These are phyloP conservation scores for Maudiozyma bulderi DNA, from an alignment of 805 yeast species.

Conservation along the genomic window DNA sequence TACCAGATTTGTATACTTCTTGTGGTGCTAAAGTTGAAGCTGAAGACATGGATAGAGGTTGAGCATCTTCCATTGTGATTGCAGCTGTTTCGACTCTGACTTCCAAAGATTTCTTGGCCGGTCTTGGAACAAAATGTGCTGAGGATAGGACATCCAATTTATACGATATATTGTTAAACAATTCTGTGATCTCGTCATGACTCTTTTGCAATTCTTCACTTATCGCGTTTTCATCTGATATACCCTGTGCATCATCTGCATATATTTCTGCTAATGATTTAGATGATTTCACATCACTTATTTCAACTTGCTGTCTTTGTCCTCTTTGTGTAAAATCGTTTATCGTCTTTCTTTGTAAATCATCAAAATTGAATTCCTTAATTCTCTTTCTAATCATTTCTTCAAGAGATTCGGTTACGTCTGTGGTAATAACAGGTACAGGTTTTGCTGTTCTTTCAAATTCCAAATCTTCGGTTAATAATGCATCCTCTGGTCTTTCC, in stretches of 20 bases:
- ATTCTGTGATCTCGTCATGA: conserved; percentile 65
- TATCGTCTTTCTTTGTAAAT: conserved; percentile 63
- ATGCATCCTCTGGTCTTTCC: conserved; percentile 76
- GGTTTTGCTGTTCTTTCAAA: conserved; percentile 93
- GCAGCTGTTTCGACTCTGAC: conserved; percentile 78
- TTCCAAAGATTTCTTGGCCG: conserved; percentile 67
- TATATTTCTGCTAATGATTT: conserved; percentile 87
- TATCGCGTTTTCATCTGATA: conserved; percentile 37
- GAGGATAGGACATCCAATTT: conserved; percentile 83
- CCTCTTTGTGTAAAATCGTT: conserved; percentile 54
- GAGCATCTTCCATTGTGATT: conserved; percentile 91
- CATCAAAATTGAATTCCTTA: conserved; percentile 68
- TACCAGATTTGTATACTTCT: conserved; percentile 60
- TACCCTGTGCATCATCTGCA: conserved; percentile 71
- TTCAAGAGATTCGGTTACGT: conserved; percentile 76
- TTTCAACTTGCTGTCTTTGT: conserved; percentile 43
- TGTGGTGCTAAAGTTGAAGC: conserved; percentile 86
- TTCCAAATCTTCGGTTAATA: conserved; percentile 71
- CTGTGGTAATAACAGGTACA: conserved; percentile 88
- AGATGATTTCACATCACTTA: conserved; percentile 73
- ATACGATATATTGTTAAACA: conserved; percentile 54
- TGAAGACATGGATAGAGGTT: conserved; percentile 71
- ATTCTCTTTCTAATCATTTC: conserved; percentile 82
- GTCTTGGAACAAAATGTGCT: conserved; percentile 91
- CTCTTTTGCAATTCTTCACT: conserved; percentile 59